phyloP scores from a whole-genome alignment of 1,139 yeast genomes.

The Hemisphaericaspora subhashii region DNA sequence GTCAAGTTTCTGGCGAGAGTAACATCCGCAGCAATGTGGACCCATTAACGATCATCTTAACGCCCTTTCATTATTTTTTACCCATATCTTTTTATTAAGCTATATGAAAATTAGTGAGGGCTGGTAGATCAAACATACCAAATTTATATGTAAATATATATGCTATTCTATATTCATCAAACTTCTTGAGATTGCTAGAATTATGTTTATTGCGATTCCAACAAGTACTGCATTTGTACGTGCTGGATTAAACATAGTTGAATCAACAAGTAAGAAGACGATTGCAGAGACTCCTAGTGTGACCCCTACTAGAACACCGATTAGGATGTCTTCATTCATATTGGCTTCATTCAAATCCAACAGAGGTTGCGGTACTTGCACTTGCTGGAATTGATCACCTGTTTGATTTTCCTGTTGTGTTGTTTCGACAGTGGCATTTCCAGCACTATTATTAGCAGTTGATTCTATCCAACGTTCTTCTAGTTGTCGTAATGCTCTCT shows the following conservation, averaged over 20 bases:
- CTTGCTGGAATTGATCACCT: slow-evolving; percentile 1
- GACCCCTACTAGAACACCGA: slow-evolving; percentile 65
- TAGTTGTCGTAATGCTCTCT: slow-evolving; percentile 52
- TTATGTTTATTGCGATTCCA: slow-evolving; percentile 59
- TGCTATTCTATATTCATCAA: slow-evolving; percentile 27
- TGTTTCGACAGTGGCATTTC: slow-evolving; percentile 7
- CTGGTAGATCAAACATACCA: slow-evolving; percentile 50
- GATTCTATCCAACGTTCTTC: slow-evolving; percentile 93
- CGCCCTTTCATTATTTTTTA: slow-evolving; percentile 43
- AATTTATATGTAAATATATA: slow-evolving; percentile 22
- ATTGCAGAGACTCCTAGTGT: slow-evolving; percentile 63
- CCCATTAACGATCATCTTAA: slow-evolving; percentile 44
- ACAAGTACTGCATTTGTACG: slow-evolving; percentile 63
- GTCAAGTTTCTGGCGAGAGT: slow-evolving; percentile 57
- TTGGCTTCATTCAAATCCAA: slow-evolving; percentile 34
- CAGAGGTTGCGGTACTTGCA: slow-evolving; percentile 20
- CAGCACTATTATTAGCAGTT: slow-evolving; percentile 46
- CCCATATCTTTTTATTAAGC: slow-evolving; percentile 17
- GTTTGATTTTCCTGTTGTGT: background rate
- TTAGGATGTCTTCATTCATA: slow-evolving; percentile 57
- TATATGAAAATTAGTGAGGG: slow-evolving; percentile 40
- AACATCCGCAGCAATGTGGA: slow-evolving; percentile 16
- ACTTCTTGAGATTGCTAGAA: slow-evolving; percentile 55
- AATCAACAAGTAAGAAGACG: slow-evolving; percentile 55
- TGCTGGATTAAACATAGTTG: slow-evolving; percentile 54